phyloP scores from a whole-genome alignment of 192 early-diverging fungal species.

The Entomortierella beljakovae region DNA sequence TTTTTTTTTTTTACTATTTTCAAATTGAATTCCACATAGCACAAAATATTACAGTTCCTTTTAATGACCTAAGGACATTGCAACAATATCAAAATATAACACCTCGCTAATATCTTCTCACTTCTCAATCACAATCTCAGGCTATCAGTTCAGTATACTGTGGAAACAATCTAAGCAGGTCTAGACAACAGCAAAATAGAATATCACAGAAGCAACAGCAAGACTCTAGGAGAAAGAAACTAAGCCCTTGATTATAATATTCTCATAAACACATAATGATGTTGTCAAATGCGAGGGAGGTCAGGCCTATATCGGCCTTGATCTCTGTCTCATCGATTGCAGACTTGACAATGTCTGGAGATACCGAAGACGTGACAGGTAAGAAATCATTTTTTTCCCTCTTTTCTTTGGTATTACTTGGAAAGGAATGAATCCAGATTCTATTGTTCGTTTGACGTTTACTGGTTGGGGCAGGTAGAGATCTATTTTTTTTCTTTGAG shows the following conservation, averaged over 20 bases:
- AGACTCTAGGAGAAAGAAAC: not conserved
- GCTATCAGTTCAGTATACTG: too few relatives aligned
- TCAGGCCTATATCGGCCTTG: slow-evolving; percentile 35
- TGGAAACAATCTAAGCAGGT: too few relatives aligned
- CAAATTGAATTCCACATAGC: not conserved
- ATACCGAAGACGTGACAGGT: slow-evolving; percentile 52
- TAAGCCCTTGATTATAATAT: slow-evolving; percentile 1
- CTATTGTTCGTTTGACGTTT: too few relatives aligned
- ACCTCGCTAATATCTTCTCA: too few relatives aligned
- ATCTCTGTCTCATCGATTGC: slow-evolving; percentile 53
- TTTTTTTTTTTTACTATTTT: not conserved
- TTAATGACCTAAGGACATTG: too few relatives aligned
- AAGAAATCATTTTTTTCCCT: slow-evolving; percentile 5
- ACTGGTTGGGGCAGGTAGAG: too few relatives aligned
- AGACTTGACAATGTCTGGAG: slow-evolving; percentile 40
- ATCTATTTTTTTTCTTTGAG: too few relatives aligned
- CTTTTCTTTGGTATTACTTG: too few relatives aligned
- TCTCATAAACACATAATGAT: slow-evolving; percentile 7
- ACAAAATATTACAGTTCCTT: not conserved
- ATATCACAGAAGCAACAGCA: not conserved
- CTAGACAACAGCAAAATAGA: too few relatives aligned
- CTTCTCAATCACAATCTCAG: too few relatives aligned
- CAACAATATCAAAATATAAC: not conserved
- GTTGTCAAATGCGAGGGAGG: slow-evolving; percentile 46
- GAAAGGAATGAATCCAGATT: too few relatives aligned